A percentile compares a stretch with the other conserved stretches of the same genome.
These are phyloP conservation scores for Tylopilus rubrobrunneus DNA, from an alignment of 768 basidiomycete species.

Conservation along the genomic window DNA sequence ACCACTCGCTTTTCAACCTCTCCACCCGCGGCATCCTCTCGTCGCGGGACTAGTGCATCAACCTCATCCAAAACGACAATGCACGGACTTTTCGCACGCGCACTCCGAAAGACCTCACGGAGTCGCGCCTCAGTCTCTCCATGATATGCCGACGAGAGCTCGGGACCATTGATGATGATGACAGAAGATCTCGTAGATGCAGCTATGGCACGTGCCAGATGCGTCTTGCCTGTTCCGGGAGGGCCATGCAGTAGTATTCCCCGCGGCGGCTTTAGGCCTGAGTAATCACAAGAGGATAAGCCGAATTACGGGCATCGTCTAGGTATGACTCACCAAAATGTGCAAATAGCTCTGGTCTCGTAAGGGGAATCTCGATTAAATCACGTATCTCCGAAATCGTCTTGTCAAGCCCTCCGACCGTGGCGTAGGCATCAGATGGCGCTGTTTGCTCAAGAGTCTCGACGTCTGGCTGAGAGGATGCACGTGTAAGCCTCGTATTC, in stretches of 20 bases:
- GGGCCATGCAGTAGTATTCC: constrained; percentile 94
- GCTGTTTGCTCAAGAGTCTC: constrained; percentile 44
- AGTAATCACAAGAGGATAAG: constrained; percentile 3
- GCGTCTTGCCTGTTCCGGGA: constrained; percentile 97
- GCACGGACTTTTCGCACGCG: constrained; percentile 76
- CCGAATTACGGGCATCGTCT: constrained; percentile 13
- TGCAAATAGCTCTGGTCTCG: constrained; percentile 73
- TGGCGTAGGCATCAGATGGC: constrained; percentile 60
- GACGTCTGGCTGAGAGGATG: constrained; percentile 37
- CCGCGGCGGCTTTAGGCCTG: constrained; percentile 91
- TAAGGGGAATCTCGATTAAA: constrained; percentile 82
- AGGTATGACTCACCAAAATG: constrained; percentile 55
- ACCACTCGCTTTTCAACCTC: constrained; percentile 97
- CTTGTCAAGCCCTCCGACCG: constrained; percentile 83
- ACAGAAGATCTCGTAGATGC: constrained; percentile 81
- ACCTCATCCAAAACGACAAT: constrained; percentile 96
- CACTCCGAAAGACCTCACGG: constrained; percentile 85
- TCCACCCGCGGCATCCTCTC: constrained; percentile 87
- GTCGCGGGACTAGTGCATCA: constrained; percentile 86
- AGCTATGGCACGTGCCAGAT: constrained; percentile 91
- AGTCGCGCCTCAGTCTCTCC: constrained; percentile 94
- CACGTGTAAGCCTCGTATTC: constrained; percentile 15
- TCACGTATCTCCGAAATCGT: constrained; percentile 86
- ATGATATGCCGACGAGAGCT: constrained; percentile 92
- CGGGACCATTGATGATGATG: constrained; percentile 93